Evolutionary conservation across 805 yeast species (phyloP).

Genomic region (Candida ponderosae): DNA sequence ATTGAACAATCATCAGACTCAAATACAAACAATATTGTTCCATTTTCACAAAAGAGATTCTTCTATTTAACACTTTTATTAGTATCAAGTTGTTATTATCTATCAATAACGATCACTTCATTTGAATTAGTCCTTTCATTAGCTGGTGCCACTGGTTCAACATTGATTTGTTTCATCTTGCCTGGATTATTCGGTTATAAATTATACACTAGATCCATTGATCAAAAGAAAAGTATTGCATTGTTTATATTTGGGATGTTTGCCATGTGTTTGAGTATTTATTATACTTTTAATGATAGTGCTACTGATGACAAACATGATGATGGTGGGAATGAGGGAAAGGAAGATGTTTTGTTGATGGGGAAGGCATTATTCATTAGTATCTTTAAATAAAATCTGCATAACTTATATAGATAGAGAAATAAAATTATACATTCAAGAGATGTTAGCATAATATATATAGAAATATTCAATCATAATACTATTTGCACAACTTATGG

Average conservation of each 20-base stretch:
- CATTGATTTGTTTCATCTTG: slow-evolving; percentile 66
- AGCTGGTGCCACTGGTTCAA: slow-evolving; percentile 82
- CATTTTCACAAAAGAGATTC: slow-evolving; percentile 38
- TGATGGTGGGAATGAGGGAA: too few species aligned
- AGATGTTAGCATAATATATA: too few species aligned
- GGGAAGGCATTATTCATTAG: too few species aligned
- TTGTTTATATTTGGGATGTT: slow-evolving; percentile 61
- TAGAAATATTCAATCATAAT: too few species aligned
- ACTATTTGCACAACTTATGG: too few species aligned
- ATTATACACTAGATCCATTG: slow-evolving; percentile 20
- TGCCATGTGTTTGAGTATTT: slow-evolving; percentile 64
- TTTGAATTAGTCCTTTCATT: slow-evolving; percentile 64
- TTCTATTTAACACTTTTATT: slow-evolving; percentile 40
- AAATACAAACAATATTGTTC: slow-evolving; percentile 28
- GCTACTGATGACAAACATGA: too few species aligned
- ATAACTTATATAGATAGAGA: too few species aligned
- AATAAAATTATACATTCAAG: too few species aligned
- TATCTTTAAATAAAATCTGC: too few species aligned
- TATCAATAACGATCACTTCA: slow-evolving; percentile 53
- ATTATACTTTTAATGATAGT: slow-evolving; percentile 22
- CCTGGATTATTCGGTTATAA: slow-evolving; percentile 75
- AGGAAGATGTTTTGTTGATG: too few species aligned
- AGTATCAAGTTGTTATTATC: slow-evolving; percentile 38
- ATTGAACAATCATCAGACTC: too few species aligned
- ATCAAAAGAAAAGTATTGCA: slow-evolving; percentile 43